Evolutionary conservation across 352 stramenopile genomes (phyloP).

Genomic region (Phytophthora cactorum): DNA sequence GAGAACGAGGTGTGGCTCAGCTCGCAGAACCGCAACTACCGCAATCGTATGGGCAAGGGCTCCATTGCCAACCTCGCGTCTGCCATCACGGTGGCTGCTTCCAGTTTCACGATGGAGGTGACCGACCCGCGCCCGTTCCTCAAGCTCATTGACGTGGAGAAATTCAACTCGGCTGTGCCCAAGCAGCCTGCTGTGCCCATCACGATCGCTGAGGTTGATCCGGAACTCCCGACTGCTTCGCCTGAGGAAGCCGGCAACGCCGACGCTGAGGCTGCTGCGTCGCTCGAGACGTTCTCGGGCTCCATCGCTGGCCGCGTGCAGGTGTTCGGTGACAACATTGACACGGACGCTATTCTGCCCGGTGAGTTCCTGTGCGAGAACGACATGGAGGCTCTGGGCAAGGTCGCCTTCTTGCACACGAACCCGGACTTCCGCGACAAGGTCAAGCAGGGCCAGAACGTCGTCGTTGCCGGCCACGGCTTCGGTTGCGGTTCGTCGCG

Average conservation of each 20-base stretch:
- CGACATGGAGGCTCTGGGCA: constrained; percentile 84
- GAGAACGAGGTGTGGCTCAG: constrained; percentile 88
- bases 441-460: constrained; percentile 69
- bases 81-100: constrained; percentile 81
- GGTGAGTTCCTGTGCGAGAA: constrained; percentile 86
- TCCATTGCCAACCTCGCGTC: constrained; percentile 85
- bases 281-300: constrained; percentile 50
- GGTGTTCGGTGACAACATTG: constrained; percentile 90
- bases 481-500: constrained; percentile 88
- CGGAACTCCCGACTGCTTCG: constrained; percentile 50
- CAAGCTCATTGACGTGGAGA: constrained; percentile 67
- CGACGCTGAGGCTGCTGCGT: constrained; percentile 37
- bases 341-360: constrained; percentile 88
- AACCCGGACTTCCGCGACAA: constrained; percentile 89
- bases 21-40: constrained; percentile 88
- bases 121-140: constrained; percentile 81
- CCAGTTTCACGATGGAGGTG: constrained; percentile 84
- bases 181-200: constrained; percentile 49
- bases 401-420: constrained; percentile 85
- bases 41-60: constrained; percentile 86
- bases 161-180: constrained; percentile 51
- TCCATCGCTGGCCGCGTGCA: constrained; percentile 77
- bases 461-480: constrained; percentile 80
- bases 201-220: constrained; percentile 51
- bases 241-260: constrained; percentile 15